phyloP scores from a whole-genome alignment of 2,329 filamentous ascomycete species.

The Cladobotryum protrusum region DNA sequence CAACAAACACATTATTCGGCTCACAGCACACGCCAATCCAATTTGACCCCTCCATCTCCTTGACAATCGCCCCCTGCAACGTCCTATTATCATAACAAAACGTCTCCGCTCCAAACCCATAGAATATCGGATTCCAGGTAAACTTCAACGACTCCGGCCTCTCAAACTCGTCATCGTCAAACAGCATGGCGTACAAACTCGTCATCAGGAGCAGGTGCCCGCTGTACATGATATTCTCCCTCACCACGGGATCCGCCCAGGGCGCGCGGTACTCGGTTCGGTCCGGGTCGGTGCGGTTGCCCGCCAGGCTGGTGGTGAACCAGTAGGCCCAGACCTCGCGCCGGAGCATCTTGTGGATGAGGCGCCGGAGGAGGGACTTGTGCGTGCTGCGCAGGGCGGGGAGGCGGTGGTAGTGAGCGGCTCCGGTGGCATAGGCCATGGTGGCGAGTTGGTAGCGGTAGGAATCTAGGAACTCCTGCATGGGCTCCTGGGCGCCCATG shows the following conservation, averaged over 20 bases:
- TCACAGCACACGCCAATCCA: slow-evolving; percentile 39
- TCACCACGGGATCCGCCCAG: slow-evolving; percentile 34
- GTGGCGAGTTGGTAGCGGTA: slow-evolving; percentile 35
- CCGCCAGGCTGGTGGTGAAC: slow-evolving; percentile 32
- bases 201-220: slow-evolving; percentile 35
- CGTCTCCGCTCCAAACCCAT: slow-evolving; percentile 28
- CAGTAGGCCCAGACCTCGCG: slow-evolving; percentile 38
- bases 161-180: slow-evolving; percentile 35
- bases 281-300: slow-evolving; percentile 28
- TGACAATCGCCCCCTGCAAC: slow-evolving; percentile 29
- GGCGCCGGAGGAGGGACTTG: slow-evolving; percentile 26
- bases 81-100: slow-evolving; percentile 27
- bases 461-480: slow-evolving; percentile 31
- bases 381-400: slow-evolving; percentile 28
- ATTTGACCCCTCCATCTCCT: slow-evolving; percentile 30
- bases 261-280: slow-evolving; percentile 33
- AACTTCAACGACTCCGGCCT: slow-evolving; percentile 26
- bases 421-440: slow-evolving; percentile 32
- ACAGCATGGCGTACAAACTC: slow-evolving; percentile 35
- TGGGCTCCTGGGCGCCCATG: slow-evolving; percentile 29
- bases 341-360: slow-evolving; percentile 37
- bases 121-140: slow-evolving; percentile 34
- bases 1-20: slow-evolving; percentile 33
- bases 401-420: slow-evolving; percentile 33
- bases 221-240: slow-evolving; percentile 38